Evolutionary conservation across 805 yeast species (phyloP), one percentile per base, ranked within the genome.

Genomic region (Ogataea thermomethanolica): DNA sequence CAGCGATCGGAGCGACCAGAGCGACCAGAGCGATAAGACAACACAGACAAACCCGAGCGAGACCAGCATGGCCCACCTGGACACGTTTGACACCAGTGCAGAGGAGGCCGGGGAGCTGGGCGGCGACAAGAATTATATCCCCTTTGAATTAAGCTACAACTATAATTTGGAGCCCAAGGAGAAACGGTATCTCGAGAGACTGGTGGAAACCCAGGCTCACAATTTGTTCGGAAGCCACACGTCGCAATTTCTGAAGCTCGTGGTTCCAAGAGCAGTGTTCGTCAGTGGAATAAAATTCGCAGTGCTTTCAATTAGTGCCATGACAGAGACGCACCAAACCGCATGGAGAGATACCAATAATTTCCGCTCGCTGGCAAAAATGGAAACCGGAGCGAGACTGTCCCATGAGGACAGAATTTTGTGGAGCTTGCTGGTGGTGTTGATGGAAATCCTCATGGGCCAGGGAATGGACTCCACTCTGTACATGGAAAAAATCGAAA

Each of bases 391-490:
- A n/a, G 10, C 20, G 15, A 20, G 11, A 20, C 27, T n/a, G 17
- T 14, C 11, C 7, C 29, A 29, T 10, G 42, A 38, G 3, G 13
- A 15, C 5, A 5, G 23, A 10, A 14, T 15, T 11, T 22, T 38
- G 25, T 14, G 33, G 15, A 27, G 22, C 29, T 24, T 39, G 10
- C 12, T 39, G 26, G 14, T 39, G 10, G 43, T 34, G 9, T 21
- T 39, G n/a, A 34, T 39, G 43, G 43, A 39, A 20, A 12, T 34
- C 9, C 17, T 39, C 15, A 33, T 39, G 34, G 43, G 38, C 24
- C 35, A 33, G 8, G 38, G 43, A 17, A 24, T 39, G 34, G 43
- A 39, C 11, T 29, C 38, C 12, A 25, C 22, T 3, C n/a, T 33
- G 22, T 39, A 39, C 20, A 8, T 39, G 35, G 43, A 39, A 7